A percentile compares a stretch with the other conserved stretches of the same genome.
Evolutionary conservation across 306 rosid species (phyloP).

Genomic region (Acacia acuminata): DNA sequence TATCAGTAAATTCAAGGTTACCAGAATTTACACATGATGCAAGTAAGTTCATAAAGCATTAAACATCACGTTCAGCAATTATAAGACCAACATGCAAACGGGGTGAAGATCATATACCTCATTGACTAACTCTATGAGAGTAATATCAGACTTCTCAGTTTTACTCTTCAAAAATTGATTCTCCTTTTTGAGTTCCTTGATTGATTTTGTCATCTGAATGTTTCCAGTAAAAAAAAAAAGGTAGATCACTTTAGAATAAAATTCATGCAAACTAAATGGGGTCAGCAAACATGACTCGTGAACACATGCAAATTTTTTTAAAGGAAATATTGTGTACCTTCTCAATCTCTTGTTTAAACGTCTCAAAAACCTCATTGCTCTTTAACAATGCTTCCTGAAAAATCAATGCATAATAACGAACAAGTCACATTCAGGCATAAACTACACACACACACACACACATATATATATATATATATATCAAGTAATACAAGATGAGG

Average conservation of each 20-base stretch:
- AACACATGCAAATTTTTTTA: constrained; percentile 8
- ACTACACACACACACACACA: background rate
- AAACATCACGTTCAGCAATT: background rate
- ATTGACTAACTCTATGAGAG: constrained; percentile 79
- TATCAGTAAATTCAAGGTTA: background rate
- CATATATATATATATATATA: background rate
- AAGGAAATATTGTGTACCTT: constrained; percentile 55
- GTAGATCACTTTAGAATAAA: constrained; percentile 15
- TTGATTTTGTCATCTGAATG: constrained; percentile 86
- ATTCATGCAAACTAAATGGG: constrained; percentile 19
- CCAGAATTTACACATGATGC: background rate
- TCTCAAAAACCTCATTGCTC: constrained; percentile 92
- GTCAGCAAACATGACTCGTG: constrained; percentile 24
- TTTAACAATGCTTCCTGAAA: constrained; percentile 83
- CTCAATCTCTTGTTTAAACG: constrained; percentile 88
- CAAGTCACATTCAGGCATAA: constrained; percentile 5
- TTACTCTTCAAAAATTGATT: constrained; percentile 89
- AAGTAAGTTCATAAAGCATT: background rate
- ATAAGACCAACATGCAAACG: background rate
- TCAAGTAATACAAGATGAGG: background rate
- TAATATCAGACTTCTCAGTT: constrained; percentile 80
- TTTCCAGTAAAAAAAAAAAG: constrained; percentile 33
- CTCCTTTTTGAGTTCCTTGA: constrained; percentile 95
- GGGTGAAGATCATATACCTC: constrained; percentile 59
- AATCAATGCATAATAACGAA: constrained; percentile 37